phyloP scores from a whole-genome alignment of 2,329 filamentous ascomycete species.

The Pseudogymnoascus sp. region DNA sequence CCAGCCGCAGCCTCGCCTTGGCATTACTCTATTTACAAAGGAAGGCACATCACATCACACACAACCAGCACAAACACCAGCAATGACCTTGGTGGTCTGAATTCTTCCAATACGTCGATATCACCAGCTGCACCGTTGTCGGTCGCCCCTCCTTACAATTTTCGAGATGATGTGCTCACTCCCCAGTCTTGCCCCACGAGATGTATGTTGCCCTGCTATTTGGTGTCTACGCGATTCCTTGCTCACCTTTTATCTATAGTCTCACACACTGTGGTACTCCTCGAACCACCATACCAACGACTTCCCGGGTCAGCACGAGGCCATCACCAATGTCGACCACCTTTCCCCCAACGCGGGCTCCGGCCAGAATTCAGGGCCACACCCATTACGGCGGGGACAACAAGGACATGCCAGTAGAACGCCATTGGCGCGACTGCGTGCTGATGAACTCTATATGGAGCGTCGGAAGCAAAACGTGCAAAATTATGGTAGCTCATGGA shows the following conservation, averaged over 20 bases:
- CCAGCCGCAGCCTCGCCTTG: neutral
- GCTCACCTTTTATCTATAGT: conserved; percentile 35
- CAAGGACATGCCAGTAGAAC: conserved; percentile 45
- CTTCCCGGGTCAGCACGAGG: conserved; percentile 25
- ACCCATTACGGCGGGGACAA: conserved; percentile 30
- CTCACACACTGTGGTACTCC: conserved; percentile 66
- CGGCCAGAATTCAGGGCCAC: conserved; percentile 20
- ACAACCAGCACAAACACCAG: neutral
- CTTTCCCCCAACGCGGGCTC: conserved; percentile 17
- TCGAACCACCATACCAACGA: conserved; percentile 45
- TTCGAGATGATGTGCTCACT: conserved; percentile 51
- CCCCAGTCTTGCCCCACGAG: conserved; percentile 59
- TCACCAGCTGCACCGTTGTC: neutral
- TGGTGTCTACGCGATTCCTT: neutral
- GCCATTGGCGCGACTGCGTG: conserved; percentile 57
- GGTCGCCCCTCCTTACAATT: neutral
- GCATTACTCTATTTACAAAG: neutral
- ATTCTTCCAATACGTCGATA: neutral
- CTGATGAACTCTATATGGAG: conserved; percentile 69
- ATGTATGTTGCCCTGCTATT: conserved; percentile 25
- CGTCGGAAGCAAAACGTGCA: conserved; percentile 73
- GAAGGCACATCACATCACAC: neutral
- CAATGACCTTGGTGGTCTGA: neutral
- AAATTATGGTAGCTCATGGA: conserved; percentile 83
- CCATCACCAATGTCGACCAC: conserved; percentile 26